Conservation (phyloP, 305 asterid genomes). For the Fraxinus velutina region DNA sequence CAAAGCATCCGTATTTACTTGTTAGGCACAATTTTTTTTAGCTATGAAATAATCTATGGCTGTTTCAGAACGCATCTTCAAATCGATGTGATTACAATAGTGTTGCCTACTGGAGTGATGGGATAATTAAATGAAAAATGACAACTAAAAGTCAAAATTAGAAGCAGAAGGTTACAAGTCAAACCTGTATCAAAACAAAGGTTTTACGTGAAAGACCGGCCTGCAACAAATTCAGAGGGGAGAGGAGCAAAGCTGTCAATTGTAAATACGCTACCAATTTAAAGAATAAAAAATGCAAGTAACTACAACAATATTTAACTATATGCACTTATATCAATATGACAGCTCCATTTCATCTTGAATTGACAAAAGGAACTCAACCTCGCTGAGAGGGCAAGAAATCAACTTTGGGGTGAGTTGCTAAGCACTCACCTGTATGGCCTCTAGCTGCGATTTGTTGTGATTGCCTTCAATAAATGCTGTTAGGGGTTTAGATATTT, state of each 20-base stretch:
- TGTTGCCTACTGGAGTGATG: slow-evolving; percentile 3
- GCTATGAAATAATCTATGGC: background rate
- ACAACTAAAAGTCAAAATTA: background rate
- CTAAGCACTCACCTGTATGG: slow-evolving; percentile 72
- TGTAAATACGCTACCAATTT: slow-evolving; percentile 15
- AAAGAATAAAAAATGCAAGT: background rate
- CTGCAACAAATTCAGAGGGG: slow-evolving; percentile 47
- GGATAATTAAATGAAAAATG: background rate
- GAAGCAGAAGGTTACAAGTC: slow-evolving; percentile 28
- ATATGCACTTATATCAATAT: background rate
- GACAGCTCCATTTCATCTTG: background rate
- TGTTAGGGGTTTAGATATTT: slow-evolving; percentile 64
- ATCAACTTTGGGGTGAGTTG: slow-evolving; percentile 15
- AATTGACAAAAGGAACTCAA: background rate
- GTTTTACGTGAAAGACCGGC: slow-evolving; percentile 81
- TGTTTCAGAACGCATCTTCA: background rate
- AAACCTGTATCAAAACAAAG: slow-evolving; percentile 90
- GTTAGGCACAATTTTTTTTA: slow-evolving; percentile 9
- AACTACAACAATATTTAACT: background rate
- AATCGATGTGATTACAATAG: background rate
- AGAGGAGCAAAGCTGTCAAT: slow-evolving; percentile 13
- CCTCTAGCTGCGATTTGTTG: slow-evolving; percentile 79
- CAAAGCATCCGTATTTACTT: background rate
- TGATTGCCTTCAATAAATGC: slow-evolving; percentile 69
- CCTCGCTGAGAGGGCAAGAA: slow-evolving; percentile 16